Conservation (phyloP, 2,329 filamentous ascomycete species). For the Trichoderma koningiopsis region DNA sequence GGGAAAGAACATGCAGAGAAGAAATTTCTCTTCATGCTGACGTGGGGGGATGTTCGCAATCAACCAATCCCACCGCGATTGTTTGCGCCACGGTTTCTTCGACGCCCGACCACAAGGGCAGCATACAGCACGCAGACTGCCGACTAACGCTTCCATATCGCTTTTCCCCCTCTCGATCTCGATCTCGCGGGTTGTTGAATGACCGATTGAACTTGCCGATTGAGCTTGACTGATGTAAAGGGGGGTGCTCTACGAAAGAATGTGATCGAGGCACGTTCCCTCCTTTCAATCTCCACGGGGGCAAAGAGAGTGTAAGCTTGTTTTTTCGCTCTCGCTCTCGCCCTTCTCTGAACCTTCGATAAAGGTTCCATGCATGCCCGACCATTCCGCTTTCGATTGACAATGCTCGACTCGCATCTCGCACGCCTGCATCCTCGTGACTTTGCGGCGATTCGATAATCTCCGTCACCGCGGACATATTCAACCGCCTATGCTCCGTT, state of each 20-base stretch:
- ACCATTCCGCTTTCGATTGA: not conserved
- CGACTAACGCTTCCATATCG: not conserved
- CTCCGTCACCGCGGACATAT: slow-evolving; percentile 12
- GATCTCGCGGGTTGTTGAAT: not conserved
- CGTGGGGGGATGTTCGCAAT: not conserved
- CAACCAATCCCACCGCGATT: not conserved
- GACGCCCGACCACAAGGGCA: not conserved
- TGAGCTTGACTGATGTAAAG: not conserved
- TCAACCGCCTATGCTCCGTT: not conserved
- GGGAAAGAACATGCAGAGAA: slow-evolving; percentile 9
- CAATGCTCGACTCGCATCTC: not conserved
- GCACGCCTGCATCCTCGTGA: not conserved
- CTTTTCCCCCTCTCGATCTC: not conserved
- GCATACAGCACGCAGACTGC: not conserved
- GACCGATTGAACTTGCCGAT: no score
- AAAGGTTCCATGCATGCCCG: slow-evolving; percentile 8
- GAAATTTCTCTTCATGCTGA: not conserved
- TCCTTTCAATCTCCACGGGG: not conserved
- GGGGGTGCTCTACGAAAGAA: not conserved
- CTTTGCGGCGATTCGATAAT: slow-evolving; percentile 6
- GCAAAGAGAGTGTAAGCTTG: not conserved
- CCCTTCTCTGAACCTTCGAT: slow-evolving; percentile 6
- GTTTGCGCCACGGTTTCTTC: not conserved
- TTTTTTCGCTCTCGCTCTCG: not conserved
- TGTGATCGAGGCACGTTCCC: not conserved